Percentiles rank a stretch among this genome's conserved stretches.
These are phyloP conservation scores for Amaranthus palmeri DNA, from an alignment of 148 eudicot species.

Conservation along the genomic window DNA sequence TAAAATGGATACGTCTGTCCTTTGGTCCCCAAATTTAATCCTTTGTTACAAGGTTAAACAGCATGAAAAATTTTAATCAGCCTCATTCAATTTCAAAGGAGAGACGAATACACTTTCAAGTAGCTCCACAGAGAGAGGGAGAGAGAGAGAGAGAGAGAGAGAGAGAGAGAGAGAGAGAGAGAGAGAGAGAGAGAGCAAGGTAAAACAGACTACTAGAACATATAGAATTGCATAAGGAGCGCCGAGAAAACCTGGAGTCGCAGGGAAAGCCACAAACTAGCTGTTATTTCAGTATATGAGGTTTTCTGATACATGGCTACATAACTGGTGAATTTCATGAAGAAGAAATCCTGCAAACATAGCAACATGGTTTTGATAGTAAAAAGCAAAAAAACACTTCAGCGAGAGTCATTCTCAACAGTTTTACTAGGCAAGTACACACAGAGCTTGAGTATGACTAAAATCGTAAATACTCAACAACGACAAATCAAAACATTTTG, in stretches of 20 bases:
- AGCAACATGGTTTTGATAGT: conserved; percentile 6
- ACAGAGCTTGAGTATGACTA: background rate
- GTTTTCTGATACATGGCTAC: conserved; percentile 73
- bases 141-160: background rate
- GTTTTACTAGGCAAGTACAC: background rate
- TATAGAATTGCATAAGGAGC: background rate
- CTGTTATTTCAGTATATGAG: conserved; percentile 80
- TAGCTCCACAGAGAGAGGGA: background rate
- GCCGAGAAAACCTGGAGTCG: conserved; percentile 72
- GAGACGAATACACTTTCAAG: no score
- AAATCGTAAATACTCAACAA: no score
- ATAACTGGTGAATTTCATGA: conserved; percentile 50
- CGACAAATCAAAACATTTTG: no score
- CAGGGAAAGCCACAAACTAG: conserved; percentile 96
- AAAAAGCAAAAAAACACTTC: background rate
- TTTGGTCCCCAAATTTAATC: background rate
- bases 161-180: background rate
- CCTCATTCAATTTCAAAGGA: no score
- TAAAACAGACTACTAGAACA: background rate
- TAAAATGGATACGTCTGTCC: background rate
- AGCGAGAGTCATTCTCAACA: background rate
- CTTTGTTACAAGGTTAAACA: no score
- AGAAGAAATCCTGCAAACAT: conserved; percentile 66
- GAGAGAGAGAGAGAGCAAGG: background rate
- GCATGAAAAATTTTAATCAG: no score